Evolutionary conservation across 306 rosid genomes (phyloP).

Genomic region (Medicago ruthenica): DNA sequence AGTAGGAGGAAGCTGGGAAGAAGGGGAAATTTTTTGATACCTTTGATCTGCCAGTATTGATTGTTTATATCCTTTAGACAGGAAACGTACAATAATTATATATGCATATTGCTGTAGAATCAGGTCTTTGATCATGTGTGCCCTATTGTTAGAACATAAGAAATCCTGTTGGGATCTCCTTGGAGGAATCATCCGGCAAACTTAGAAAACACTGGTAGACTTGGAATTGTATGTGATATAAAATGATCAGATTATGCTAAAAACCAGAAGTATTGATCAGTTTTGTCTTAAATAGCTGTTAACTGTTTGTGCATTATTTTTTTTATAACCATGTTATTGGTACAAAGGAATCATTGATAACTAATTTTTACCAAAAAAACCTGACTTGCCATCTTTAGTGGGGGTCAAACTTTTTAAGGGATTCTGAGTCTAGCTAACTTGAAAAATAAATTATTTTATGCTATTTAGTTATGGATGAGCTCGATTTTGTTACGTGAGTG

Average conservation of each 20-base stretch:
- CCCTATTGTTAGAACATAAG: not conserved
- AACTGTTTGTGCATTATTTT: not conserved
- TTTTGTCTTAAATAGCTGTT: not conserved
- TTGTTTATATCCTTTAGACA: slow-evolving; percentile 44
- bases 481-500: no score
- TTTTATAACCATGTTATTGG: no score
- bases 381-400: not conserved
- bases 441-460: no score
- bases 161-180: not conserved
- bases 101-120: slow-evolving; percentile 41
- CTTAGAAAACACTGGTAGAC: not conserved
- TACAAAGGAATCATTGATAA: not conserved
- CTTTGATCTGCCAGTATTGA: slow-evolving; percentile 37
- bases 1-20: slow-evolving; percentile 49
- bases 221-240: slow-evolving; percentile 4
- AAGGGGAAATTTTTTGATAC: slow-evolving; percentile 64
- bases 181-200: not conserved
- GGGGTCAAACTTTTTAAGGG: no score
- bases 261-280: not conserved
- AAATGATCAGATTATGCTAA: slow-evolving; percentile 4
- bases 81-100: slow-evolving; percentile 43
- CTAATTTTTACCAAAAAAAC: not conserved
- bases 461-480: no score
- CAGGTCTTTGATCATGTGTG: slow-evolving; percentile 21
- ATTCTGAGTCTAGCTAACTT: no score